Conservation (phyloP, 2,329 filamentous ascomycete genomes). For the Colletotrichum salicis region DNA sequence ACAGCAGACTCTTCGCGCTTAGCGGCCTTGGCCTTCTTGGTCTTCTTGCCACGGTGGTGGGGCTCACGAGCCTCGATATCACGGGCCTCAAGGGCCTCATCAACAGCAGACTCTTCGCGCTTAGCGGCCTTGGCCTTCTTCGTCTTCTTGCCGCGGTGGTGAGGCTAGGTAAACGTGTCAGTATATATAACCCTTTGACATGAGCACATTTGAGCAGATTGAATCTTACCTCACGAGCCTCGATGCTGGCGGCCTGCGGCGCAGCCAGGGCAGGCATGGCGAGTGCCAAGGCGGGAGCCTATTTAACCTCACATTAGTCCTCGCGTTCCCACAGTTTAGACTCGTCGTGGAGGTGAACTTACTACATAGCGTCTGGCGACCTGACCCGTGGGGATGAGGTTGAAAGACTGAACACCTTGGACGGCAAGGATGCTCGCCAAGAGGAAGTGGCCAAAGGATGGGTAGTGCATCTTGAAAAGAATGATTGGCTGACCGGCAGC, state of each 20-base stretch:
- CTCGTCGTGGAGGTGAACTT: slow-evolving; percentile 13
- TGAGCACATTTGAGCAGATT: background rate
- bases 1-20: no score
- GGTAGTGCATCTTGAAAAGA: slow-evolving; percentile 35
- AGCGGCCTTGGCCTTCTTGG: slow-evolving; percentile 27
- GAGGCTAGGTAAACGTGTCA: slow-evolving; percentile 14
- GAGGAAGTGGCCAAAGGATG: slow-evolving; percentile 32
- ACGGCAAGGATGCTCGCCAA: slow-evolving; percentile 35
- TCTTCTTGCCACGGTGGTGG: slow-evolving; percentile 33
- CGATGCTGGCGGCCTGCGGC: slow-evolving; percentile 20
- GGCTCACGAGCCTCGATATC: slow-evolving; percentile 36
- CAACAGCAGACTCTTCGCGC: slow-evolving; percentile 8
- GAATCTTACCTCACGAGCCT: slow-evolving; percentile 32
- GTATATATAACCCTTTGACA: background rate
- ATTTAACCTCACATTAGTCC: slow-evolving; percentile 1
- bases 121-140: background rate
- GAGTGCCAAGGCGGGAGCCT: slow-evolving; percentile 35
- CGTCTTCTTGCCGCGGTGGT: slow-evolving; percentile 32
- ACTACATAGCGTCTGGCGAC: slow-evolving; percentile 32
- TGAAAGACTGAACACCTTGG: slow-evolving; percentile 29
- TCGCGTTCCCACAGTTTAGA: slow-evolving; percentile 4
- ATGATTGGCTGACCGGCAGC: slow-evolving; percentile 35
- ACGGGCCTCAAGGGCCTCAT: slow-evolving; percentile 1
- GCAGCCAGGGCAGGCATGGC: slow-evolving; percentile 26
- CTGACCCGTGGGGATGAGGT: slow-evolving; percentile 20